phyloP scores from a whole-genome alignment of 2,329 filamentous ascomycete genomes.

The Talaromyces sp. region DNA sequence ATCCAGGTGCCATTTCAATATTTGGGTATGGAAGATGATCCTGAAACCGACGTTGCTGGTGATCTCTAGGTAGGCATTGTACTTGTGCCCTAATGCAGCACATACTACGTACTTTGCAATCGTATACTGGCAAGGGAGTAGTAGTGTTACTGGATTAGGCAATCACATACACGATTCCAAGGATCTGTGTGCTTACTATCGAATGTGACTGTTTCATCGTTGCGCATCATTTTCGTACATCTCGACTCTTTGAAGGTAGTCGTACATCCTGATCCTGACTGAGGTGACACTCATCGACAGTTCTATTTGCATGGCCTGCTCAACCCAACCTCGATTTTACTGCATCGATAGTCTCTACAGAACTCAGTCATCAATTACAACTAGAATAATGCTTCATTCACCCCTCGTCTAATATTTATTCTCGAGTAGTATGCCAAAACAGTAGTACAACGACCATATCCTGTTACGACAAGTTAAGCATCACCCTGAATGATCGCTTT shows the following conservation, averaged over 20 bases:
- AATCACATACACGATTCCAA: neutral
- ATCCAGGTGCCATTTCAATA: neutral
- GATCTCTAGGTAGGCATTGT: neutral
- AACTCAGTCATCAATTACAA: no score
- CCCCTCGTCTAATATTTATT: neutral
- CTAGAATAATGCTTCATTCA: neutral
- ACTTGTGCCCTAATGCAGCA: neutral
- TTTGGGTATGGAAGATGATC: neutral
- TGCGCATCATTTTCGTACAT: neutral
- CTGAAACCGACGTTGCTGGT: neutral
- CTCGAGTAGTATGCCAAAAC: constrained; percentile 1
- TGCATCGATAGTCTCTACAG: neutral
- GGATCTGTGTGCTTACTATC: neutral
- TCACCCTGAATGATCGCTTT: constrained; percentile 40
- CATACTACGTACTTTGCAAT: neutral
- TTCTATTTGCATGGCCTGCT: no score
- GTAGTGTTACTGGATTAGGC: neutral
- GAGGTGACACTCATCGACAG: no score
- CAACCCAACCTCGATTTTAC: no score
- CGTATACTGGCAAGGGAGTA: neutral
- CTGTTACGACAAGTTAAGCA: neutral
- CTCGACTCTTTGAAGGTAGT: neutral
- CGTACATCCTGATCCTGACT: neutral
- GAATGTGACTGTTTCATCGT: neutral
- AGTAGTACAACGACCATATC: neutral